Base-by-base conservation (phyloP, 257 asterid species). In the Solanum verrucosum region DNA sequence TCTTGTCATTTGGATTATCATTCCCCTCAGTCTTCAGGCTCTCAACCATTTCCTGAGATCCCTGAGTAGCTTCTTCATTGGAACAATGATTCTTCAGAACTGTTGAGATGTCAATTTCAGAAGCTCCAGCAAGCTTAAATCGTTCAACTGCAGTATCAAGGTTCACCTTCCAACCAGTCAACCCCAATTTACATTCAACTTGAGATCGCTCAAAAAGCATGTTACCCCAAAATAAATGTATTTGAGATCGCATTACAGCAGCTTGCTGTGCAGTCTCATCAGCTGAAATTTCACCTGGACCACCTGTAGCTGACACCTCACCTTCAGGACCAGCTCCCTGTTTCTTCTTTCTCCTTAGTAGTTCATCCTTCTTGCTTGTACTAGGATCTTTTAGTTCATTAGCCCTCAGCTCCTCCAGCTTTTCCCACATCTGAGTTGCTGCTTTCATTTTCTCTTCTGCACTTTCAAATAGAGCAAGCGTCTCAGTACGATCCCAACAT, bases 381-480 rank as follows among this genome's bases (percentile, higher is more conserved):
- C 37, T 90, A 5, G 95, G 93, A 84, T 94, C 97, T 68, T 93
- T 94, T 87, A 91, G 38, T 63, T 94, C 97, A 42, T 92, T 94
- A 20, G 91, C 96, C 90, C 98, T 94, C 88, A 94, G 95, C 89
- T 94, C 98, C 94, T 95, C 98, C 86, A 94, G 89, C 93, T 93
- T 94, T 93, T 96, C 99, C 99, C 98, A 96, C 96, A 96, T 95
- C 85, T 91, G 95, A 27, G 98, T 96, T 1, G 98, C 98, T 20
- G 92, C 92, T 90, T 91, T 95, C 98, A 97, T 96, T 88, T 96
- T 97, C 31, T 92, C 94, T 84, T 94, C 98, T 1, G 99, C 98
- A 15, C 95, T 90, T 88, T 91, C 92, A 71, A 96, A 94, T 35
- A 97, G 95, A 81, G 91, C 86, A 34, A 97, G 92, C 0, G 98